phyloP scores from a whole-genome alignment of 164 flowering plant genomes.

The Houttuynia cordata region DNA sequence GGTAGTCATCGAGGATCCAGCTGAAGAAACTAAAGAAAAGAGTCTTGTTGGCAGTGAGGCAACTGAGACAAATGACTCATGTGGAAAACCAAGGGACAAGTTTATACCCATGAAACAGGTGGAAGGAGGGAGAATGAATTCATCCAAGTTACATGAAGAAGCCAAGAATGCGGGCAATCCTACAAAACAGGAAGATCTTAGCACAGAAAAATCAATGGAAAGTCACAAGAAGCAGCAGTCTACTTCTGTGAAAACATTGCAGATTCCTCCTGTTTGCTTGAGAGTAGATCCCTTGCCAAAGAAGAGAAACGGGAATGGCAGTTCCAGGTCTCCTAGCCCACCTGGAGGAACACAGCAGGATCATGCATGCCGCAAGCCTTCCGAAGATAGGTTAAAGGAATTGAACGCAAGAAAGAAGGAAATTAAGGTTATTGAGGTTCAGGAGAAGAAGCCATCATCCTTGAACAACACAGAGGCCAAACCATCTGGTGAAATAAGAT shows the following conservation, averaged over 20 bases:
- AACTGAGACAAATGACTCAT: background rate
- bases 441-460: constrained; percentile 5
- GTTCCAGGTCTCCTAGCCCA: constrained; percentile 48
- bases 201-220: no score
- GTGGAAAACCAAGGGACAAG: constrained; percentile 1
- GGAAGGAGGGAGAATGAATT: constrained; percentile 6
- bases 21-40: constrained; percentile 4
- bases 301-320: constrained; percentile 34
- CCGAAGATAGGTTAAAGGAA: constrained; percentile 4
- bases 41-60: constrained; percentile 19
- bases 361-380: constrained; percentile 1
- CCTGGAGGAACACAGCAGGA: constrained; percentile 13
- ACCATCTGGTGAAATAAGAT: background rate
- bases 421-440: constrained; percentile 6
- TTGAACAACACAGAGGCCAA: background rate
- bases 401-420: constrained; percentile 7
- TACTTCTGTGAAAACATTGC: constrained; percentile 30
- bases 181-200: no score
- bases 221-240: constrained; percentile 9
- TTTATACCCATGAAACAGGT: constrained; percentile 6
- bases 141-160: constrained; percentile 4
- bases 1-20: background rate
- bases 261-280: constrained; percentile 65
- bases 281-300: constrained; percentile 64
- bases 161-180: background rate